Conservation (phyloP, 2,329 filamentous ascomycete genomes). For the Orbilia brochopaga region DNA sequence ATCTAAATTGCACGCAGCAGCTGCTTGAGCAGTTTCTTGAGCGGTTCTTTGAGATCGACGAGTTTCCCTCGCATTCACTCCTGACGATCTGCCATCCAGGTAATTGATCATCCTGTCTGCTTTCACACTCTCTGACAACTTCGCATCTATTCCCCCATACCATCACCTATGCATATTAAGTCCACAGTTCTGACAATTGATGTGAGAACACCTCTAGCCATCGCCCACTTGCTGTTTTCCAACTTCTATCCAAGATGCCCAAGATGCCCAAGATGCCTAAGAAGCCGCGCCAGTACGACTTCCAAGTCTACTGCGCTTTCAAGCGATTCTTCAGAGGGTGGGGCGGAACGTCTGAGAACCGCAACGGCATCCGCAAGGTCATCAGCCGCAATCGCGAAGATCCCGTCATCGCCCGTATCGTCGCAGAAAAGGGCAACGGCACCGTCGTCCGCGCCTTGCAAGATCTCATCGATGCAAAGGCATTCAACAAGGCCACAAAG, state of each 20-base stretch:
- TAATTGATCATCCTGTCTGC: no score
- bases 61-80: no score
- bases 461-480: conserved; percentile 16
- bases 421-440: conserved; percentile 4
- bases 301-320: conserved; percentile 34
- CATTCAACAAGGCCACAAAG: conserved; percentile 27
- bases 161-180: no score
- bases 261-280: not conserved
- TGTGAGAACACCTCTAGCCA: no score
- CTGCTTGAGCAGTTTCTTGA: conserved; percentile 1
- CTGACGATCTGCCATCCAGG: no score
- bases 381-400: not conserved
- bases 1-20: not conserved
- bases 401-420: not conserved
- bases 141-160: no score
- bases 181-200: no score
- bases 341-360: conserved; percentile 15
- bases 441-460: conserved; percentile 10
- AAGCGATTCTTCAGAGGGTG: conserved; percentile 16
- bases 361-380: conserved; percentile 2
- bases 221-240: no score
- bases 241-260: not conserved
- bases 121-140: no score
- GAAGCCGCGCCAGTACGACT: conserved; percentile 8
- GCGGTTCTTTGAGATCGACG: no score